These are phyloP conservation scores for Ceriops zippeliana DNA, from an alignment of 345 rosid genomes.

Conservation along the genomic window DNA sequence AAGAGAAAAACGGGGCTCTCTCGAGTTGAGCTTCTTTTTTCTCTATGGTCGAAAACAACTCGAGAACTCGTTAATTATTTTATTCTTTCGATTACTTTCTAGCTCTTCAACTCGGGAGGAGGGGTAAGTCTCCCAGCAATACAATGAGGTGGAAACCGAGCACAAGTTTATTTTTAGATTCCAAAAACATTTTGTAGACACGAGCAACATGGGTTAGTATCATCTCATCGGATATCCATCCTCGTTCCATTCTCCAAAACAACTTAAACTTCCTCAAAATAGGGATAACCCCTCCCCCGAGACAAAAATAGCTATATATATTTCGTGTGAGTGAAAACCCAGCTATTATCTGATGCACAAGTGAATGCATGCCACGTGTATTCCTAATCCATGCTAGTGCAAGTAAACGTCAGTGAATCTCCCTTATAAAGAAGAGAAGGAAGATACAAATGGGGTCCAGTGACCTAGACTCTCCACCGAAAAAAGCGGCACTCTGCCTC, in stretches of 20 bases:
- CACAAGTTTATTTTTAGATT: background rate
- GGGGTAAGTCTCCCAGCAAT: background rate
- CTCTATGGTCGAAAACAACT: no score
- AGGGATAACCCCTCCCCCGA: constrained; percentile 8
- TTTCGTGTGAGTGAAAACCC: constrained; percentile 4
- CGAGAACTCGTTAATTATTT: background rate
- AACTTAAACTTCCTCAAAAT: constrained; percentile 20
- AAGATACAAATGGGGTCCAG: constrained; percentile 50
- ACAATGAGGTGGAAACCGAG: background rate
- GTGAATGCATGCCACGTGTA: constrained; percentile 38
- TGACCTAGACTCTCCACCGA: constrained; percentile 38
- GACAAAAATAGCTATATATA: constrained; percentile 3
- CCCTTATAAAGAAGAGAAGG: constrained; percentile 48
- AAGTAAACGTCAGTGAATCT: constrained; percentile 48
- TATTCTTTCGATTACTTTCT: background rate
- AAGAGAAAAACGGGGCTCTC: no score
- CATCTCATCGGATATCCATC: constrained; percentile 19
- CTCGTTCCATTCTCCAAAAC: constrained; percentile 14
- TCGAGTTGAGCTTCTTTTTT: no score
- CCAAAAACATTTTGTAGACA: constrained; percentile 12
- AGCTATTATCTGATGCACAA: constrained; percentile 31
- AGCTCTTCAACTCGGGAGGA: background rate
- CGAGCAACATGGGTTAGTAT: constrained; percentile 12
- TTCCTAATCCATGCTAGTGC: constrained; percentile 34
- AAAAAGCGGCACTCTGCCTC: constrained; percentile 39